Evolutionary conservation across 176 grass and related monocot species (phyloP).

Genomic region (Carex parvula): DNA sequence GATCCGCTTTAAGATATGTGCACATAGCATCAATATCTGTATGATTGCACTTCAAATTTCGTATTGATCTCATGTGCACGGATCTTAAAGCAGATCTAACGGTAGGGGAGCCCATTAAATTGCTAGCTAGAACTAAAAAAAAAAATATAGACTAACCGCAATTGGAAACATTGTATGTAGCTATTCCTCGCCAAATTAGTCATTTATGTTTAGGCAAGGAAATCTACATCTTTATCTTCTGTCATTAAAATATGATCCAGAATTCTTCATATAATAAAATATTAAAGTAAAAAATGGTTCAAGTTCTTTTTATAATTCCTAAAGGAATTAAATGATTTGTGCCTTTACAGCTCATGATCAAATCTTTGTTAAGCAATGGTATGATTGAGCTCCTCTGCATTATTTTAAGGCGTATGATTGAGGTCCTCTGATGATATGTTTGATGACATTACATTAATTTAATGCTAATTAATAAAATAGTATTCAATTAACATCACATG

Average conservation of each 20-base stretch:
- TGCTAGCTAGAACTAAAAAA: too few species aligned
- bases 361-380: constrained; percentile 26
- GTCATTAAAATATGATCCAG: neutral
- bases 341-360: constrained; percentile 23
- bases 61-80: too few species aligned
- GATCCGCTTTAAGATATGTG: too few species aligned
- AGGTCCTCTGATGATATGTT: constrained; percentile 4
- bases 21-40: too few species aligned
- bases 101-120: too few species aligned
- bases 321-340: constrained; percentile 14
- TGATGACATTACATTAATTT: neutral
- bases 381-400: constrained; percentile 16
- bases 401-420: constrained; percentile 21
- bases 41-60: too few species aligned
- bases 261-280: neutral
- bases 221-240: neutral
- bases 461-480: constrained; percentile 15
- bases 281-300: neutral
- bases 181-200: neutral
- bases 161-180: neutral
- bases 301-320: constrained; percentile 8
- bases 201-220: neutral
- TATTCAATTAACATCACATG: constrained; percentile 19
- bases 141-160: neutral
- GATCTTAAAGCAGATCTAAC: too few species aligned